These are phyloP conservation scores for Thalassiosira profunda DNA, from an alignment of 108 stramenopile genomes.

Conservation along the genomic window DNA sequence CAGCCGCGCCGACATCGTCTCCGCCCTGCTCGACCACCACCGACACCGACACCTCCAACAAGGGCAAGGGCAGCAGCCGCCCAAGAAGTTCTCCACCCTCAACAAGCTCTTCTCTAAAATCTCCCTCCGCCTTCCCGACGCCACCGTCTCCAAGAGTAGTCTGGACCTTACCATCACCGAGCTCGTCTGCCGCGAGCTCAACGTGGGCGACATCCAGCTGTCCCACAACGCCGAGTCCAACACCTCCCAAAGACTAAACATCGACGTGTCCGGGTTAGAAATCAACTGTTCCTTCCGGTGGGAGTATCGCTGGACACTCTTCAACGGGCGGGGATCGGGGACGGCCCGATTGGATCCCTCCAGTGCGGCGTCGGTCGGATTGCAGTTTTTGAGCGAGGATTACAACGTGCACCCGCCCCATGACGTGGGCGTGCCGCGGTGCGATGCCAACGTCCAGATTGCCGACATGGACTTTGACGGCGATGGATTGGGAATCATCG, in stretches of 20 bases:
- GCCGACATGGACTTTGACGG: conserved; percentile 60
- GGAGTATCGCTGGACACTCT: conserved; percentile 45
- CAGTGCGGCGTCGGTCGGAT: conserved; percentile 31
- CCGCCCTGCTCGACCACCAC: too few relatives aligned
- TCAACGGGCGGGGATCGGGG: conserved; percentile 34
- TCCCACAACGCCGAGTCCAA: conserved; percentile 13
- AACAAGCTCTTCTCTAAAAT: conserved; percentile 35
- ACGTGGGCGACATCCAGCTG: conserved; percentile 22
- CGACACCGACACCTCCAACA: background rate
- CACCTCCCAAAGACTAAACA: background rate
- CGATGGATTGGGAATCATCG: conserved; percentile 52
- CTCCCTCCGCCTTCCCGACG: conserved; percentile 31
- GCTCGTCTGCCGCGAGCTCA: conserved; percentile 17
- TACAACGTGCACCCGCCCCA: conserved; percentile 49
- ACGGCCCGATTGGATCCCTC: conserved; percentile 4
- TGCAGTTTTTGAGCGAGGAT: conserved; percentile 47
- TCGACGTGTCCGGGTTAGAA: conserved; percentile 27
- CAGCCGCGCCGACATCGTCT: too few relatives aligned
- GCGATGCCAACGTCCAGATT: conserved; percentile 51
- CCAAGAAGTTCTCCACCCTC: conserved; percentile 30
- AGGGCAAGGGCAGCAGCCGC: background rate
- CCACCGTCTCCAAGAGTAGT: conserved; percentile 27
- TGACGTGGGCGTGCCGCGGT: conserved; percentile 33
- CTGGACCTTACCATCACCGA: conserved; percentile 43
- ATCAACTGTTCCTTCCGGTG: conserved; percentile 39